phyloP scores from a whole-genome alignment of 106 monocot genomes.

The Amphibolis antarctica region DNA sequence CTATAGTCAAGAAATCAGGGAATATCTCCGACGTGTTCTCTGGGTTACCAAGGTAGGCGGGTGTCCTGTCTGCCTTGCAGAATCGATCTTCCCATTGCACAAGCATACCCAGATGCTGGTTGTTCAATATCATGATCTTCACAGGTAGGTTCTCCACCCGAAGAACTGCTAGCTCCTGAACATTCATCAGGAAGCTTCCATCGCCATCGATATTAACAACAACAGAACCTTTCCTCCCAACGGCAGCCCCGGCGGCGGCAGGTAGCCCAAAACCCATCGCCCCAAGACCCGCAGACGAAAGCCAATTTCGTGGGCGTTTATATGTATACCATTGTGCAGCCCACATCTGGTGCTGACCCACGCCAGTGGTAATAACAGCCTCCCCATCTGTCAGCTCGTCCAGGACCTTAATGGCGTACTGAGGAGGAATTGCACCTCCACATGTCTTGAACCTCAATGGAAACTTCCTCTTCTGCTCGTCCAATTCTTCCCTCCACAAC shows the following conservation, averaged over 20 bases:
- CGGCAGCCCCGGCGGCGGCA: constrained; percentile 88
- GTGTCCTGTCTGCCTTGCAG: constrained; percentile 75
- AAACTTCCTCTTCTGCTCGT: constrained; percentile 42
- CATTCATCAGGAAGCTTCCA: constrained; percentile 88
- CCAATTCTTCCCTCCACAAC: constrained; percentile 57
- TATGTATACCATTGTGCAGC: constrained; percentile 75
- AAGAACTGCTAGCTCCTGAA: constrained; percentile 76
- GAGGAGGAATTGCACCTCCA: constrained; percentile 62
- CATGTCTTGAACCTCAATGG: constrained; percentile 63
- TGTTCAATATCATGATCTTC: constrained; percentile 74
- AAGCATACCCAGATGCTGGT: constrained; percentile 95
- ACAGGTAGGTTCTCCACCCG: constrained; percentile 69
- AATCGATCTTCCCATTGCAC: constrained; percentile 91
- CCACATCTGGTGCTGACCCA: constrained; percentile 99
- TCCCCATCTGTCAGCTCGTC: constrained; percentile 73
- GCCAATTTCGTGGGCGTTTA: constrained; percentile 57
- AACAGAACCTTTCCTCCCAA: constrained; percentile 62
- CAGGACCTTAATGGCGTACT: constrained; percentile 68
- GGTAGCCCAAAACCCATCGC: constrained; percentile 96
- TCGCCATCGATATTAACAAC: constrained; percentile 90
- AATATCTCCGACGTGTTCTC: constrained; percentile 48
- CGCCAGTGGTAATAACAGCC: constrained; percentile 75
- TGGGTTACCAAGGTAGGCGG: constrained; percentile 73
- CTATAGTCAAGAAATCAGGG: constrained; percentile 72
- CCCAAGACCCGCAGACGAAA: constrained; percentile 69